Evolutionary conservation across 208 protist species (phyloP).

Genomic region (Phytomonas francai): DNA sequence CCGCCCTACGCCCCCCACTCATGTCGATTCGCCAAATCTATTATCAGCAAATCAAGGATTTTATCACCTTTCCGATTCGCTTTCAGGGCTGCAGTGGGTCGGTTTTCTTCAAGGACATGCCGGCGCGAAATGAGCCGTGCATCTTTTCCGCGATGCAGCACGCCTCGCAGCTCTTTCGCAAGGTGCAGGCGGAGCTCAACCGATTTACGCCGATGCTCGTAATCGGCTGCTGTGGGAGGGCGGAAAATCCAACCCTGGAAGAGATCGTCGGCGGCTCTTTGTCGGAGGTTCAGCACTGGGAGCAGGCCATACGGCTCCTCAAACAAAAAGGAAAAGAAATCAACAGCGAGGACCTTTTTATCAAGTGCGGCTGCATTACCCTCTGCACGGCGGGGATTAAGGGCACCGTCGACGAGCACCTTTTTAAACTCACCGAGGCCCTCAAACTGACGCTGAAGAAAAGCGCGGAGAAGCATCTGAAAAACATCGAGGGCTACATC

Average conservation of each 20-base stretch:
- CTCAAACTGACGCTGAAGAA: conserved; percentile 81
- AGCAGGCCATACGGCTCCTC: conserved; percentile 92
- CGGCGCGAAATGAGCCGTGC: conserved; percentile 76
- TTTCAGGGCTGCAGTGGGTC: conserved; percentile 82
- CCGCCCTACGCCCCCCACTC: conserved; percentile 80
- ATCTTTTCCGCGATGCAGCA: conserved; percentile 91
- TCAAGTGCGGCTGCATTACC: conserved; percentile 92
- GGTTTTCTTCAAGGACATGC: conserved; percentile 84
- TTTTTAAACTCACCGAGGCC: conserved; percentile 84
- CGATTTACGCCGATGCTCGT: conserved; percentile 86
- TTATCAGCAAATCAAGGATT: conserved; percentile 92
- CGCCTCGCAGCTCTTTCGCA: conserved; percentile 87
- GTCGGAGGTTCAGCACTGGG: conserved; percentile 92
- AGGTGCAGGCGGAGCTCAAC: conserved; percentile 77
- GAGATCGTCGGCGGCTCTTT: conserved; percentile 82
- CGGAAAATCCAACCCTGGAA: conserved; percentile 74
- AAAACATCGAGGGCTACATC: conserved; percentile 83
- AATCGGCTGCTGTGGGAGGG: conserved; percentile 81
- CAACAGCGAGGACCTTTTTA: conserved; percentile 88
- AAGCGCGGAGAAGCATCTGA: conserved; percentile 75
- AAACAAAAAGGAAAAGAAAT: conserved; percentile 94
- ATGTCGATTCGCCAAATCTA: conserved; percentile 91
- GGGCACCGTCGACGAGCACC: conserved; percentile 89
- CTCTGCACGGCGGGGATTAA: conserved; percentile 92
- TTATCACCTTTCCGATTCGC: conserved; percentile 89